Base-by-base conservation (phyloP, 2,329 filamentous ascomycete genomes). In the Colletotrichum camelliae region DNA sequence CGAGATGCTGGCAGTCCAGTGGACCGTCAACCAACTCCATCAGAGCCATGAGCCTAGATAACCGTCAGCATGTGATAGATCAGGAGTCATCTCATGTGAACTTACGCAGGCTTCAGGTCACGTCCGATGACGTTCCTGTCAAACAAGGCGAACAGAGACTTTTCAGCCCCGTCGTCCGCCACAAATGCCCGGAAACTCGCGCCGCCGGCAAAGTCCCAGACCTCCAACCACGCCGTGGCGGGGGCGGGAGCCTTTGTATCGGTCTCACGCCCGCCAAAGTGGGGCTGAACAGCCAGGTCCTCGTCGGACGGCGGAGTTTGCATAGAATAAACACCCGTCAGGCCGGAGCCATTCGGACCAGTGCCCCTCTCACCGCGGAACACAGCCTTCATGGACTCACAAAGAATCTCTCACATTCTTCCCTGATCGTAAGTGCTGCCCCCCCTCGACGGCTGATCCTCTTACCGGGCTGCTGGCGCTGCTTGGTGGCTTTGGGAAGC, bases 321-420 rank as follows among this genome's bases (percentile, higher is more conserved):
- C 80, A 87, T 82, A 82, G 86, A 83, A 87, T 85, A 84, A 92
- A 93, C 92, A 96, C 92, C 93, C 92, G 94, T 93, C 91, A 94
- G 93, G 92, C 94, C 92, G 92, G 95, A 96, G 94, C 92, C 94
- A 92, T 93, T 90, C 89, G 88, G 88, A 86, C 87, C 91, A 90
- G 88, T 86, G 88, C 93, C 93, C 94, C 94, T 93, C 95, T 97
- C 96, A 98, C 95, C 96, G 91, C 94, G 94, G 93, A 98, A 98
- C 90, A 95, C 94, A 89, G 93, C 89, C 89, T 92, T 94, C 93
- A 98, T 95, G 91, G 93, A 94, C 94, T 96, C 95, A 89, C 96
- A 98, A 92, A 98, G 94, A 98, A 96, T 91, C 96, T 98, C 96
- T 98, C 96, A 98, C 96, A 98, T 95, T 98, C 96, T 96, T 94